Conservation (phyloP, 495 filamentous ascomycete species). For the Xylaria scruposa region DNA sequence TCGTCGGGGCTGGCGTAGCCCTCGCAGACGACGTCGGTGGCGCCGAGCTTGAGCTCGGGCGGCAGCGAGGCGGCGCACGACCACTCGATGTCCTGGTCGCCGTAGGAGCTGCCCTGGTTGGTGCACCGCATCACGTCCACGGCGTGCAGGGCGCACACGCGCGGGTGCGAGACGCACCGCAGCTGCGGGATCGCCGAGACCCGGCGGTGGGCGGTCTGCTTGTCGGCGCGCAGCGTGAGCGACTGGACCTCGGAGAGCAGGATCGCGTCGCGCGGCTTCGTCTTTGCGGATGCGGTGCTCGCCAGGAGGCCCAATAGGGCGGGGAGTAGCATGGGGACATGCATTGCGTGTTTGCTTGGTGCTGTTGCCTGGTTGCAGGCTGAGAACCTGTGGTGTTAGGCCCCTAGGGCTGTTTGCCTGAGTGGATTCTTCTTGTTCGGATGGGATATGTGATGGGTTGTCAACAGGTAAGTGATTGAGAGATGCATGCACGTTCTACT, state of each 20-base stretch:
- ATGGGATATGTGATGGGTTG: background rate
- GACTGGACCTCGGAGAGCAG: constrained; percentile 78
- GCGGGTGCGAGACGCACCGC: constrained; percentile 75
- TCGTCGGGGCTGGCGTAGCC: constrained; percentile 81
- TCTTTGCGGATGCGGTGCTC: constrained; percentile 34
- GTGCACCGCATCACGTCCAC: constrained; percentile 86
- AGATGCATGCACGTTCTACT: background rate
- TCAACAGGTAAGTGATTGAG: background rate
- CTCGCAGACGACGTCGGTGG: constrained; percentile 92
- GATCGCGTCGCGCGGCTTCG: constrained; percentile 59
- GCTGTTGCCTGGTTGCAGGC: background rate
- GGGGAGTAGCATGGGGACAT: constrained; percentile 33
- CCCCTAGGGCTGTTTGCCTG: background rate
- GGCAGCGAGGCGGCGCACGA: constrained; percentile 83
- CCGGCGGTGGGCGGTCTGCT: constrained; percentile 74
- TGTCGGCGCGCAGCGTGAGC: constrained; percentile 72
- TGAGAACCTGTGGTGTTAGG: constrained; percentile 5
- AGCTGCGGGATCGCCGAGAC: constrained; percentile 80
- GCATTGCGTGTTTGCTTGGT: constrained; percentile 12
- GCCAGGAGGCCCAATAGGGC: constrained; percentile 48
- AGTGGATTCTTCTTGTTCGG: background rate
- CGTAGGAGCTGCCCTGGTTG: constrained; percentile 77
- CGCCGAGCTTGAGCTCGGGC: constrained; percentile 82
- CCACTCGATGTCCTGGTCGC: constrained; percentile 81
- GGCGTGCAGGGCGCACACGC: constrained; percentile 65